Percentiles rank a stretch among this genome's conserved stretches.
These are phyloP conservation scores for Trifolium repens DNA, from an alignment of 306 rosid genomes.

Conservation along the genomic window DNA sequence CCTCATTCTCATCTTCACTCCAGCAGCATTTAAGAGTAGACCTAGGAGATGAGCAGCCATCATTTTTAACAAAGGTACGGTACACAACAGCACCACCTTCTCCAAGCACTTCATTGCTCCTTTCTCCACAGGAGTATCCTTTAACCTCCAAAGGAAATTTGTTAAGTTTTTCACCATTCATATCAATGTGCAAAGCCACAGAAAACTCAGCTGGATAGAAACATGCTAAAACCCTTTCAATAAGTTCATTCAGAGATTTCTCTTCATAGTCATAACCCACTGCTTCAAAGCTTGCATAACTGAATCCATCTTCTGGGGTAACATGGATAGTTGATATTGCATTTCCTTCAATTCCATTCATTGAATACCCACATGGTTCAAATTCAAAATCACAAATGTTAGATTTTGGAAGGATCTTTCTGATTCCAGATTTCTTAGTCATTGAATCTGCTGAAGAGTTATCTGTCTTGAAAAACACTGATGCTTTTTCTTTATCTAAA, in stretches of 20 bases:
- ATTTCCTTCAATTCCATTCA: slow-evolving; percentile 82
- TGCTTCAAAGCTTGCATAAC: slow-evolving; percentile 94
- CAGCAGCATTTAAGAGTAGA: slow-evolving; percentile 79
- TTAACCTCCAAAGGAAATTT: slow-evolving; percentile 55
- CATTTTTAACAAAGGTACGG: slow-evolving; percentile 52
- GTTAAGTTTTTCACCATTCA: slow-evolving; percentile 36
- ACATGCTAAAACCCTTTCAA: slow-evolving; percentile 77
- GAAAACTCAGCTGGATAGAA: slow-evolving; percentile 85
- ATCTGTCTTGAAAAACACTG: slow-evolving; percentile 67
- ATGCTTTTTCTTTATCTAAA: slow-evolving; percentile 69
- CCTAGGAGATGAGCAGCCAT: slow-evolving; percentile 69
- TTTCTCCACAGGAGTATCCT: slow-evolving; percentile 62
- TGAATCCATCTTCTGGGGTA: slow-evolving; percentile 96
- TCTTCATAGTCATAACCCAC: slow-evolving; percentile 69
- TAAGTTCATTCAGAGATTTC: slow-evolving; percentile 51
- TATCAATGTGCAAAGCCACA: slow-evolving; percentile 67
- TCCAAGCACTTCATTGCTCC: slow-evolving; percentile 61
- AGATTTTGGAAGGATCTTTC: slow-evolving; percentile 79
- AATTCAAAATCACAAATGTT: slow-evolving; percentile 88
- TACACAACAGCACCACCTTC: slow-evolving; percentile 60
- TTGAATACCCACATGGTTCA: slow-evolving; percentile 95
- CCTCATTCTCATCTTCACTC: slow-evolving; percentile 86
- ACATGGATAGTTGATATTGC: slow-evolving; percentile 92
- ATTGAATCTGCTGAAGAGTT: slow-evolving; percentile 61
- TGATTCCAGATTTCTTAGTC: slow-evolving; percentile 79